Evolutionary conservation across 768 basidiomycete species (phyloP).

Genomic region (Lenzites betulinus): DNA sequence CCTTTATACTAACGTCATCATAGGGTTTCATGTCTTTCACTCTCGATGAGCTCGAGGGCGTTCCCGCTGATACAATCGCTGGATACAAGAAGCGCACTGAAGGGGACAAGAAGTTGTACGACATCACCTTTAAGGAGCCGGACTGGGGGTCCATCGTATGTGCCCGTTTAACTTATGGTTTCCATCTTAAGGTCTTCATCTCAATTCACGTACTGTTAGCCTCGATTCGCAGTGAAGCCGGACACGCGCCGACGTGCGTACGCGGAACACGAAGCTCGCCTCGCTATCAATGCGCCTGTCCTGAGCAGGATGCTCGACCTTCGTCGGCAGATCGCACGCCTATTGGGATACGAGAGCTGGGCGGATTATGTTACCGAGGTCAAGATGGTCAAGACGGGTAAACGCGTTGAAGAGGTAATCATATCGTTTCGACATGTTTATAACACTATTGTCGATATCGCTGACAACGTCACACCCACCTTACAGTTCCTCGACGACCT

Average conservation of each 20-base stretch:
- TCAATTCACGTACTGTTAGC: constrained; percentile 39
- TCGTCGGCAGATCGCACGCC: constrained; percentile 64
- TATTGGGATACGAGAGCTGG: constrained; percentile 78
- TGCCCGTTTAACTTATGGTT: neutral
- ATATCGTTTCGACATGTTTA: too few relatives aligned
- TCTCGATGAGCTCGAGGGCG: too few relatives aligned
- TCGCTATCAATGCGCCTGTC: constrained; percentile 68
- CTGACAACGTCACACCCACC: too few relatives aligned
- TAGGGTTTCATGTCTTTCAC: constrained; percentile 69
- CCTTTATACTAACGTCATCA: too few relatives aligned
- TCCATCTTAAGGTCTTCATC: neutral
- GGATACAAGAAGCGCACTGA: constrained; percentile 71
- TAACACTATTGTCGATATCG: too few relatives aligned
- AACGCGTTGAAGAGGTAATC: constrained; percentile 55
- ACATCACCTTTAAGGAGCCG: constrained; percentile 79
- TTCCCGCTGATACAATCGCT: too few relatives aligned
- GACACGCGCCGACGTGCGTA: constrained; percentile 65
- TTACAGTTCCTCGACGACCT: constrained; percentile 77
- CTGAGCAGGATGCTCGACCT: constrained; percentile 67
- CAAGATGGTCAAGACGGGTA: constrained; percentile 80
- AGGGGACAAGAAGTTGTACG: constrained; percentile 58
- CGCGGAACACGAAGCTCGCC: constrained; percentile 67
- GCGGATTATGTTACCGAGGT: constrained; percentile 83
- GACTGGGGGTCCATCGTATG: constrained; percentile 77
- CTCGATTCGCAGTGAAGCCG: constrained; percentile 75